These are phyloP conservation scores for Fusarium sp. DNA, from an alignment of 2,329 filamentous ascomycete genomes.

Conservation along the genomic window DNA sequence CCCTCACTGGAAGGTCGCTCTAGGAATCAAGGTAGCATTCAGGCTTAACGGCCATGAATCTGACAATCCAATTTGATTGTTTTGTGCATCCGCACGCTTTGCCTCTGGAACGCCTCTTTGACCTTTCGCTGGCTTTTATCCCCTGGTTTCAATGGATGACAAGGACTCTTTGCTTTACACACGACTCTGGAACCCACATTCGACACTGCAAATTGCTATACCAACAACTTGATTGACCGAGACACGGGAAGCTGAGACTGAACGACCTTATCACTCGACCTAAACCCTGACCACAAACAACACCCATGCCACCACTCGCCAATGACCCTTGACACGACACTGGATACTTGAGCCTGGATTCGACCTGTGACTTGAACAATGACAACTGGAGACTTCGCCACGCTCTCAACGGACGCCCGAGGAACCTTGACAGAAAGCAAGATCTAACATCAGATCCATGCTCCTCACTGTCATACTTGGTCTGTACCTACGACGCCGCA, in stretches of 20 bases:
- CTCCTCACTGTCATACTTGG: slow-evolving; percentile 40
- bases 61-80: slow-evolving; percentile 51
- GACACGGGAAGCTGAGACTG: slow-evolving; percentile 20
- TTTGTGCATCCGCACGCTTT: slow-evolving; percentile 47
- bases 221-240: slow-evolving; percentile 39
- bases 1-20: slow-evolving; percentile 27
- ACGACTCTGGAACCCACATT: slow-evolving; percentile 8
- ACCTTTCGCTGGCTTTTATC: slow-evolving; percentile 11
- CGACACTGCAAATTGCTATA: slow-evolving; percentile 35
- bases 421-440: slow-evolving; percentile 38
- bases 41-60: slow-evolving; percentile 33
- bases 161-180: slow-evolving; percentile 28
- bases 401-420: slow-evolving; percentile 14
- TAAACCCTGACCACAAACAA: not conserved
- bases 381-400: not conserved
- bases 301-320: not conserved
- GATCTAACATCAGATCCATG: slow-evolving; percentile 12
- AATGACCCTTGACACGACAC: not conserved
- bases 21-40: slow-evolving; percentile 28
- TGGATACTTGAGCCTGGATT: slow-evolving; percentile 24
- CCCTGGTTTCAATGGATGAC: slow-evolving; percentile 22
- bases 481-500: slow-evolving; percentile 38
- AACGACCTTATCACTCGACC: not conserved
- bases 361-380: slow-evolving; percentile 29
- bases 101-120: slow-evolving; percentile 11